Conservation (phyloP, 2,329 filamentous ascomycete species). For the Neofusicoccum cordaticola region DNA sequence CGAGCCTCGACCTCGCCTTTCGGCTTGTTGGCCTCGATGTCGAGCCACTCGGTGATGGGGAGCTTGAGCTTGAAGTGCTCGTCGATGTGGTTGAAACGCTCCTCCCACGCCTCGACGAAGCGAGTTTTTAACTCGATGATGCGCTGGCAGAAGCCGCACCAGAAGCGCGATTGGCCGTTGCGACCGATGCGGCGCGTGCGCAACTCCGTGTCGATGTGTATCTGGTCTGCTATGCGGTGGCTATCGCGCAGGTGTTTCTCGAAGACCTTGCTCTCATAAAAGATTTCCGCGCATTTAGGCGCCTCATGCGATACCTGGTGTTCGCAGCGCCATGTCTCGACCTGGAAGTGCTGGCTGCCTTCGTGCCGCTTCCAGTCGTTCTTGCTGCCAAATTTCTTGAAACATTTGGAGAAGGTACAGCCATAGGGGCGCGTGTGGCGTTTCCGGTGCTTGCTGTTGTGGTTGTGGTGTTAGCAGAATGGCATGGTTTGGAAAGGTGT, state of each 20-base stretch:
- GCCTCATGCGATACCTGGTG: conserved; percentile 24
- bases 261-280: conserved; percentile 59
- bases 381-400: conserved; percentile 81
- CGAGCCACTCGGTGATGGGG: conserved; percentile 58
- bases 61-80: conserved; percentile 61
- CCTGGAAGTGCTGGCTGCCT: conserved; percentile 69
- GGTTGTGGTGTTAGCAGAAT: neutral
- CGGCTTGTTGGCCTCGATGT: conserved; percentile 34
- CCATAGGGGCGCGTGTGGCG: conserved; percentile 78
- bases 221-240: conserved; percentile 44
- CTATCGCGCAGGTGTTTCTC: conserved; percentile 54
- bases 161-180: conserved; percentile 66
- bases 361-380: conserved; percentile 95
- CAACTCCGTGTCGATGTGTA: conserved; percentile 43
- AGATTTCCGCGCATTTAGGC: conserved; percentile 56
- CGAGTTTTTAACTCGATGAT: conserved; percentile 53
- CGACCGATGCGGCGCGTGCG: conserved; percentile 60
- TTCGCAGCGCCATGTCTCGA: conserved; percentile 71
- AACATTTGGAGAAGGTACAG: conserved; percentile 70
- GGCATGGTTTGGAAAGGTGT: neutral
- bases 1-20: conserved; percentile 31
- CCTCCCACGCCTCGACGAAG: conserved; percentile 57
- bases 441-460: conserved; percentile 73
- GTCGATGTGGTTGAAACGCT: conserved; percentile 73
- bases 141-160: conserved; percentile 78